Evolutionary conservation across 176 grass and related monocot species (phyloP).

Genomic region (Aegilops bicornis): DNA sequence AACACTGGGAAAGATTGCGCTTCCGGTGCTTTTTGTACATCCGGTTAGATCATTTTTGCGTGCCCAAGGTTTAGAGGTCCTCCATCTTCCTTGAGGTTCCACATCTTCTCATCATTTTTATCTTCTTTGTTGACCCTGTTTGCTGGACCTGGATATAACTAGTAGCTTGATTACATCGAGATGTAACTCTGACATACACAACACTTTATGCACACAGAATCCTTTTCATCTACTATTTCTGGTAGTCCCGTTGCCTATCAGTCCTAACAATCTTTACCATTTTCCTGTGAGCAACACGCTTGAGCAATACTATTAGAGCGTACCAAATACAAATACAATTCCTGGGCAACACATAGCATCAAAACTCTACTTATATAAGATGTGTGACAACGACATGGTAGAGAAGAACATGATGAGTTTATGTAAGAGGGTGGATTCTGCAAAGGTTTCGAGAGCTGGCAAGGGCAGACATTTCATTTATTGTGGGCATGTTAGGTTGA

Average conservation of each 20-base stretch:
- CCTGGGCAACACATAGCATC: background rate
- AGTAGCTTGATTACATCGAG: background rate
- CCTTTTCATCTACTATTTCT: fast-evolving
- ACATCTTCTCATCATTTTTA: background rate
- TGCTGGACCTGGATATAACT: background rate
- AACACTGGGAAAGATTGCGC: no score
- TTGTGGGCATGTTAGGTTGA: no score
- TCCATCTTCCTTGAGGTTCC: background rate
- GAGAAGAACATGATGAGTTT: background rate
- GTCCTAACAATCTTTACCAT: background rate
- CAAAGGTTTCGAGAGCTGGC: background rate
- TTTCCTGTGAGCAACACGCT: background rate
- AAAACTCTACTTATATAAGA: background rate
- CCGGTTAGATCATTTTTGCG: no score
- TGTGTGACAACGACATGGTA: background rate
- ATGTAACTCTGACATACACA: background rate
- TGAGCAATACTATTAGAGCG: background rate
- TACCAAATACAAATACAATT: background rate
- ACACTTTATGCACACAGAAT: background rate
- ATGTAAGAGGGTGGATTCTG: background rate
- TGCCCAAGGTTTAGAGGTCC: background rate
- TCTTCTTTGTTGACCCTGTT: background rate
- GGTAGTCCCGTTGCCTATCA: background rate
- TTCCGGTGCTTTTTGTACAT: no score
- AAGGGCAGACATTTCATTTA: no score